These are phyloP conservation scores for Tuber brumale DNA, from an alignment of 495 filamentous ascomycete species.

Conservation along the genomic window DNA sequence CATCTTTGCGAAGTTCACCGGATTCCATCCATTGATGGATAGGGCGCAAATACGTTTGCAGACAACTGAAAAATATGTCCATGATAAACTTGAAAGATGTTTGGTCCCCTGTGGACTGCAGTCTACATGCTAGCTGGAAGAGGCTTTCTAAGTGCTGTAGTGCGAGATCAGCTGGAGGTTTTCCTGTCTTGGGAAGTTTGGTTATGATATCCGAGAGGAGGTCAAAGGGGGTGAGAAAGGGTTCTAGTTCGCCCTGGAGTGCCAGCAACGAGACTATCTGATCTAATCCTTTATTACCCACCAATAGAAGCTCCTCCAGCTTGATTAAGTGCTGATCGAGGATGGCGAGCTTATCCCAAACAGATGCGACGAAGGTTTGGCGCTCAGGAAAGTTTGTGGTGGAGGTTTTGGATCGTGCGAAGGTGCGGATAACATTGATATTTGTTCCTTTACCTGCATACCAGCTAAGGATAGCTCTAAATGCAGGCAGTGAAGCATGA, in stretches of 20 bases:
- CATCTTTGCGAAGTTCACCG: constrained; percentile 58
- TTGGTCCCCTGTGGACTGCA: constrained; percentile 62
- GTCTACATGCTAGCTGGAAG: constrained; percentile 59
- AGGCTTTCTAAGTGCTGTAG: constrained; percentile 62
- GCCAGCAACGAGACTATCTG: constrained; percentile 49
- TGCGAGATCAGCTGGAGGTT: constrained; percentile 41
- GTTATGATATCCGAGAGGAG: constrained; percentile 50
- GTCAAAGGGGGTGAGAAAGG: constrained; percentile 50
- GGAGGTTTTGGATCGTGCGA: constrained; percentile 29
- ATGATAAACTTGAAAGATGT: constrained; percentile 56
- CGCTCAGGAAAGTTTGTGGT: constrained; percentile 24
- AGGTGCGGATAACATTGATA: constrained; percentile 44
- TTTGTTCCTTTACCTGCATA: constrained; percentile 44
- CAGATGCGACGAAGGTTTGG: constrained; percentile 31
- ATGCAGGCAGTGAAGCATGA: constrained; percentile 40
- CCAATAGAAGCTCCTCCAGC: constrained; percentile 44
- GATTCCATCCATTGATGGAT: constrained; percentile 79
- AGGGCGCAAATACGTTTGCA: constrained; percentile 72
- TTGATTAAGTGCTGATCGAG: constrained; percentile 48
- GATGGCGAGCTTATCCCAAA: constrained; percentile 44
- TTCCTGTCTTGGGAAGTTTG: constrained; percentile 23
- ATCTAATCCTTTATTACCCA: constrained; percentile 43
- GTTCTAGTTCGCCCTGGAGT: constrained; percentile 56
- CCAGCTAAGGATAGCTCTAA: constrained; percentile 36
- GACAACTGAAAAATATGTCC: constrained; percentile 70